A percentile compares a stretch with the other conserved stretches of the same genome.
Conservation (phyloP, 345 rosid genomes). For the Acer saccharum region DNA sequence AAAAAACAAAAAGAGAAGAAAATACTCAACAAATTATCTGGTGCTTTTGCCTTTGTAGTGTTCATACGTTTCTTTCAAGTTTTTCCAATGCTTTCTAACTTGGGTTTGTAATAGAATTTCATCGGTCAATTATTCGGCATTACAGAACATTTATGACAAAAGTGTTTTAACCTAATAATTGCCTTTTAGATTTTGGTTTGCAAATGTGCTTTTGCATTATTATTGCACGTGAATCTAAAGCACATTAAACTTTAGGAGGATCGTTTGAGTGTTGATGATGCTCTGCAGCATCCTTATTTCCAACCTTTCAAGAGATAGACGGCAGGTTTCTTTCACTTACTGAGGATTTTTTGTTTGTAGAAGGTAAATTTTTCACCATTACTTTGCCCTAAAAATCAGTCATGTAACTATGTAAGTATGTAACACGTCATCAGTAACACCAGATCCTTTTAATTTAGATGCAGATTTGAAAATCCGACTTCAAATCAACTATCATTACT, state of each 20-base stretch:
- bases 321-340: slow-evolving; percentile 1
- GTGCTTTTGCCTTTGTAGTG: background rate
- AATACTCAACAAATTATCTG: background rate
- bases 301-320: slow-evolving; percentile 35
- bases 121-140: background rate
- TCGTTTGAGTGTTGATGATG: slow-evolving; percentile 66
- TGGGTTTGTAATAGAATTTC: background rate
- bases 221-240: background rate
- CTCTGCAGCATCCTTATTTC: slow-evolving; percentile 85
- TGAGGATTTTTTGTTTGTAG: background rate
- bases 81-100: background rate
- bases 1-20: background rate
- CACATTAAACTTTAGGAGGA: slow-evolving; percentile 53
- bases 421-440: background rate
- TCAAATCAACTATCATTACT: background rate
- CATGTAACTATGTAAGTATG: background rate
- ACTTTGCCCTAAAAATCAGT: background rate
- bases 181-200: slow-evolving; percentile 11
- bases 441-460: background rate
- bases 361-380: background rate
- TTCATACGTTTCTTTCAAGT: background rate
- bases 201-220: background rate
- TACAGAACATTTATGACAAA: background rate
- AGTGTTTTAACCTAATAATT: background rate
- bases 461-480: slow-evolving; percentile 1